These are phyloP conservation scores for Myriosclerotinia duriaeana DNA, from an alignment of 2,329 filamentous ascomycete genomes.

Conservation along the genomic window DNA sequence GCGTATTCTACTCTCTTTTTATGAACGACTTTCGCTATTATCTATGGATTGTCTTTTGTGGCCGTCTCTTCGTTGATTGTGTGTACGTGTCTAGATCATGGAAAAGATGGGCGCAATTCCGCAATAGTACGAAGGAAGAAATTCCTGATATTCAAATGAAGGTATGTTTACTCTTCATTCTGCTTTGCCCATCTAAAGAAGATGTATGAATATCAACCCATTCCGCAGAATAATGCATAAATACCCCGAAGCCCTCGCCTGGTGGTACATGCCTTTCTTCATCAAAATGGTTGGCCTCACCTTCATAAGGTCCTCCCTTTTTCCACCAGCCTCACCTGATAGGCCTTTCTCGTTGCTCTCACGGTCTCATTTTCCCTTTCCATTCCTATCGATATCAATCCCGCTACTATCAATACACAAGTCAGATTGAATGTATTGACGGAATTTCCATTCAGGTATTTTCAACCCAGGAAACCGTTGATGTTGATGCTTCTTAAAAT, in stretches of 20 bases:
- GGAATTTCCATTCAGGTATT: constrained; percentile 71
- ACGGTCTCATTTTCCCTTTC: constrained; percentile 63
- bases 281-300: constrained; percentile 27
- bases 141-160: constrained; percentile 13
- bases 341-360: constrained; percentile 67
- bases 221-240: constrained; percentile 4
- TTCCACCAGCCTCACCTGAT: constrained; percentile 55
- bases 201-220: background rate
- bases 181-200: background rate
- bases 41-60: constrained; percentile 71
- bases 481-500: constrained; percentile 80
- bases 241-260: constrained; percentile 9
- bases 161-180: background rate
- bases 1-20: constrained; percentile 71
- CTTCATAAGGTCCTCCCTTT: constrained; percentile 50
- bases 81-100: constrained; percentile 65
- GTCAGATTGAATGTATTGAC: constrained; percentile 71
- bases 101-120: constrained; percentile 49
- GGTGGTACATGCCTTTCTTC: constrained; percentile 21
- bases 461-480: constrained; percentile 67
- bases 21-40: constrained; percentile 68
- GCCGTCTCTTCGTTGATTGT: constrained; percentile 67
- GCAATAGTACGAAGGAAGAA: constrained; percentile 12
- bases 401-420: constrained; percentile 68
- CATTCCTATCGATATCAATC: constrained; percentile 66